Percentiles rank a stretch among this genome's conserved stretches.
Evolutionary conservation across 495 filamentous ascomycete species (phyloP).

Genomic region (Terfezia boudieri): DNA sequence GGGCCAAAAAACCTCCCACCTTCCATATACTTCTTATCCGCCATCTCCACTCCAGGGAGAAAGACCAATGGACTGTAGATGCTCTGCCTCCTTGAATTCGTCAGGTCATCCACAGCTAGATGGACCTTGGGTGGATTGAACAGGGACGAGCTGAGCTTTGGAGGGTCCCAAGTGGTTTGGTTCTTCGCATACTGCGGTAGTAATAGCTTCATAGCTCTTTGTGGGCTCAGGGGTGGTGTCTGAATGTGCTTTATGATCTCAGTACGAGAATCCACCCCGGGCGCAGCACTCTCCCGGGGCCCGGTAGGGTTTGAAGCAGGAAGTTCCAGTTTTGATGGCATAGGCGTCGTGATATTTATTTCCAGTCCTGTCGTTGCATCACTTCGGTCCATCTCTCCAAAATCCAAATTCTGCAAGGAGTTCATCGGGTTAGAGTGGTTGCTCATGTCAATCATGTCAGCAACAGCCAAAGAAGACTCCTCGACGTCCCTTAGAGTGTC

Average conservation of each 20-base stretch:
- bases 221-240: slow-evolving; percentile 16
- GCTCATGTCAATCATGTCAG: not conserved
- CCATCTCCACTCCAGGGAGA: slow-evolving; percentile 15
- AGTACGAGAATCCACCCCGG: not conserved
- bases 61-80: slow-evolving; percentile 17
- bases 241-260: slow-evolving; percentile 11
- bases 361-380: not conserved
- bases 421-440: not conserved
- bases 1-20: slow-evolving; percentile 18
- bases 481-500: not conserved
- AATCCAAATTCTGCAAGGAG: not conserved
- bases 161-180: not conserved
- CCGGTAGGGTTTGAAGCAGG: not conserved
- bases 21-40: slow-evolving; percentile 16
- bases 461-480: not conserved
- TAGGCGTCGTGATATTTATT: not conserved
- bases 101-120: not conserved
- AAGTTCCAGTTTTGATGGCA: not conserved
- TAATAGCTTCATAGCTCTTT: slow-evolving; percentile 14
- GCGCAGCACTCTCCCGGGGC: slow-evolving; percentile 1
- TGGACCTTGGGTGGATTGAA: not conserved
- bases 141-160: not conserved
- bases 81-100: slow-evolving; percentile 5
- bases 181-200: slow-evolving; percentile 15
- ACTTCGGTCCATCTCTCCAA: not conserved